A percentile compares a stretch with the other conserved stretches of the same genome.
Conservation (phyloP, 2,329 filamentous ascomycete genomes). For the Clarireedia hainanense region DNA sequence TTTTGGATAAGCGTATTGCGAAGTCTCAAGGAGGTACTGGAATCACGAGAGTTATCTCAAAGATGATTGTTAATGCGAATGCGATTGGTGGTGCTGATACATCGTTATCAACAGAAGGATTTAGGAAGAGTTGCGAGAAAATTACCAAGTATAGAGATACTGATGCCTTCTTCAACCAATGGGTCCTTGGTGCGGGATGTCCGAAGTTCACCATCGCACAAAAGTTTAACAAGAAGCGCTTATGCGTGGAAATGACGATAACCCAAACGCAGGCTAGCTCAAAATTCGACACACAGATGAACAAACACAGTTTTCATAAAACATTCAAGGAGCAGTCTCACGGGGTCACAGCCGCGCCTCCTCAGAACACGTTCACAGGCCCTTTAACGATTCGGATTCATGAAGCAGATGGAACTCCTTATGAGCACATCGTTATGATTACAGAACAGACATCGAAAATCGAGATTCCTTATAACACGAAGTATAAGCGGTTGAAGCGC, state of each 20-base stretch:
- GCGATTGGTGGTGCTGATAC: slow-evolving; percentile 67
- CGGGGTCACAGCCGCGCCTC: slow-evolving; percentile 58
- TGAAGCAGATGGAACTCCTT: slow-evolving; percentile 94
- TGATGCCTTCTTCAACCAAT: slow-evolving; percentile 88
- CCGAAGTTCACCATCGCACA: slow-evolving; percentile 81
- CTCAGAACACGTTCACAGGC: slow-evolving; percentile 80
- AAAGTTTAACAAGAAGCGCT: slow-evolving; percentile 93
- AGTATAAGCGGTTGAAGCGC: slow-evolving; percentile 94
- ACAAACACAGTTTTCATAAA: slow-evolving; percentile 71
- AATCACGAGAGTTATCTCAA: slow-evolving; percentile 76
- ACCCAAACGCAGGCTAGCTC: slow-evolving; percentile 56
- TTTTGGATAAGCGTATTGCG: slow-evolving; percentile 81
- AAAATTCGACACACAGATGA: slow-evolving; percentile 45
- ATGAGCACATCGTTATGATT: slow-evolving; percentile 96
- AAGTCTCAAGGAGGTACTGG: slow-evolving; percentile 79
- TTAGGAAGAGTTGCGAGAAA: slow-evolving; percentile 80
- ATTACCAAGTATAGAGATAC: slow-evolving; percentile 71
- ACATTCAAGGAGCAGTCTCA: slow-evolving; percentile 74
- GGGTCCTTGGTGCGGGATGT: slow-evolving; percentile 82
- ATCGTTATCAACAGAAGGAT: slow-evolving; percentile 64
- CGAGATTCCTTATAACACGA: slow-evolving; percentile 97
- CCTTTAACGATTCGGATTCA: slow-evolving; percentile 98
- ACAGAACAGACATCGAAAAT: slow-evolving; percentile 78
- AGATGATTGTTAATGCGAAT: slow-evolving; percentile 78
- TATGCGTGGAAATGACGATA: slow-evolving; percentile 88